These are phyloP conservation scores for Wakefieldia striispora DNA, from an alignment of 768 basidiomycete genomes.

Conservation along the genomic window DNA sequence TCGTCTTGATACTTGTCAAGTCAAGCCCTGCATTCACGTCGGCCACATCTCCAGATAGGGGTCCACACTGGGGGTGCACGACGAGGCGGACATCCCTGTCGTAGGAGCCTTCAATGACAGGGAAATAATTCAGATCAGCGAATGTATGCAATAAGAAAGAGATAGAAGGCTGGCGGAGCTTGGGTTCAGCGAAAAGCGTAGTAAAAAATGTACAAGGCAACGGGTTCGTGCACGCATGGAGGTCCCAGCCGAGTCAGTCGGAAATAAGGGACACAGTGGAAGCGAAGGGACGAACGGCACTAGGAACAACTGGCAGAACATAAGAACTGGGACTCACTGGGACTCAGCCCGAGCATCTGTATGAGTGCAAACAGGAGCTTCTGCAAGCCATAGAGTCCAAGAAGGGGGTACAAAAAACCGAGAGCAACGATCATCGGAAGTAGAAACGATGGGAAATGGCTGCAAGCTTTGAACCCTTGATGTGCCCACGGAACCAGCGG, in stretches of 20 bases:
- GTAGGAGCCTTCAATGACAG: slow-evolving; percentile 16
- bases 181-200: background rate
- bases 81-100: slow-evolving; percentile 39
- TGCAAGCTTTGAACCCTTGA: no score
- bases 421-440: slow-evolving; percentile 24
- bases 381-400: slow-evolving; percentile 18
- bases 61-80: slow-evolving; percentile 44
- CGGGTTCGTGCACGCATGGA: background rate
- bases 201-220: no score
- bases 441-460: no score
- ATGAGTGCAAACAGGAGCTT: slow-evolving; percentile 7
- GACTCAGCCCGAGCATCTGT: background rate
- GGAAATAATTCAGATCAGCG: slow-evolving; percentile 6
- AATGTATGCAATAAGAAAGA: background rate
- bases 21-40: slow-evolving; percentile 50
- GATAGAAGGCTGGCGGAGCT: background rate
- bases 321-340: slow-evolving; percentile 11
- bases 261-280: background rate
- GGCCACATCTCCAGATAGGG: slow-evolving; percentile 37
- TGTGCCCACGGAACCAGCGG: no score
- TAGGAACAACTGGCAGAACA: background rate
- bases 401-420: slow-evolving; percentile 18
- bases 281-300: background rate
- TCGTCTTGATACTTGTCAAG: slow-evolving; percentile 38
- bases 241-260: background rate